These are phyloP conservation scores for Thraustotheca clavata DNA, from an alignment of 352 stramenopile genomes.

Conservation along the genomic window DNA sequence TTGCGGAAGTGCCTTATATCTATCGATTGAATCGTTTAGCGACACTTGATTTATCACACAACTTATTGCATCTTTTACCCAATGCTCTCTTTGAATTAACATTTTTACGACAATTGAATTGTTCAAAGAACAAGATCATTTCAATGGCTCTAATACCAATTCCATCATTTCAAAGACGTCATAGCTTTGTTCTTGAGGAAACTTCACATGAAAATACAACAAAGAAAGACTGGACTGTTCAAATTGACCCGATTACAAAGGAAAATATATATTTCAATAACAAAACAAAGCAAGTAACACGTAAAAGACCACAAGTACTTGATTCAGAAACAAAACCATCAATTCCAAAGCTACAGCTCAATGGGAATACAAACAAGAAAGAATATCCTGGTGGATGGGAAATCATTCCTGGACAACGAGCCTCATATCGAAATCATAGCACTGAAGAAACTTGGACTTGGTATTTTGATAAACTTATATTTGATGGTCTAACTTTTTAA, in stretches of 20 bases:
- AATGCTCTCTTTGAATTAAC: conserved; percentile 36
- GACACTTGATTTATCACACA: conserved; percentile 52
- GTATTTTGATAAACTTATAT: not conserved
- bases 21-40: conserved; percentile 38
- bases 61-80: conserved; percentile 48
- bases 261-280: conserved; percentile 47
- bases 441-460: conserved; percentile 26
- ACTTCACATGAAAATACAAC: not conserved
- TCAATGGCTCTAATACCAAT: conserved; percentile 44
- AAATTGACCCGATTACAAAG: conserved; percentile 41
- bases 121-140: conserved; percentile 54
- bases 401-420: conserved; percentile 28
- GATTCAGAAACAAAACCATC: not conserved
- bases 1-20: conserved; percentile 38
- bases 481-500: not conserved
- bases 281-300: conserved; percentile 38
- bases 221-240: conserved; percentile 35
- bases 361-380: not conserved
- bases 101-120: conserved; percentile 34
- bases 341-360: conserved; percentile 36
- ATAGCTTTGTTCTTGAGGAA: not conserved
- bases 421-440: conserved; percentile 44
- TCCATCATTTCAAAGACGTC: conserved; percentile 4
- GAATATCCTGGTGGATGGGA: conserved; percentile 40
- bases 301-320: conserved; percentile 11